phyloP scores from a whole-genome alignment of 371 early-diverging fungal species.

The Actinomucor elegans region DNA sequence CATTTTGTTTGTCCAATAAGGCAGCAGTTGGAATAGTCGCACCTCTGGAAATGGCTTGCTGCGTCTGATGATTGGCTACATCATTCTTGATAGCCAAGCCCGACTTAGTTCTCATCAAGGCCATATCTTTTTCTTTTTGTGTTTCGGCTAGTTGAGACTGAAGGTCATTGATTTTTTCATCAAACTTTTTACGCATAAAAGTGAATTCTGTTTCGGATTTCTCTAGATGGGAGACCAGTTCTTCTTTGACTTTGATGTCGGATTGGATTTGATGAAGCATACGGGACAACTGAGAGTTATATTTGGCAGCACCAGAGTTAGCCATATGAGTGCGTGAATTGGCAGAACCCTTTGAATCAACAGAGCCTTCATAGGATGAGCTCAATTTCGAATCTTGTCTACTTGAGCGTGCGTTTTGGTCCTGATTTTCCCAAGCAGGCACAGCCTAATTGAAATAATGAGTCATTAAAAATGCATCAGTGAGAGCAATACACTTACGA shows the following conservation, averaged over 20 bases:
- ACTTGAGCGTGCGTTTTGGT: background rate
- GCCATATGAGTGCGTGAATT: background rate
- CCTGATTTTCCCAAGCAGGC: constrained; percentile 28
- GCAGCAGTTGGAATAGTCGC: background rate
- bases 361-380: background rate
- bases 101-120: constrained; percentile 36
- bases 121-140: constrained; percentile 71
- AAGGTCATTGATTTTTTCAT: constrained; percentile 62
- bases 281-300: constrained; percentile 35
- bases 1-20: background rate
- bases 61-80: background rate
- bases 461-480: background rate
- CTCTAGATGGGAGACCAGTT: constrained; percentile 59
- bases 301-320: background rate
- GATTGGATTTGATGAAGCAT: constrained; percentile 70
- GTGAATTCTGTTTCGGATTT: constrained; percentile 56
- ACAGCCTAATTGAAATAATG: constrained; percentile 22
- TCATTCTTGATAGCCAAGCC: constrained; percentile 21
- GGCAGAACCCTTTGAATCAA: background rate
- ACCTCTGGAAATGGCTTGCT: no score
- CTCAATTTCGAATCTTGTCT: background rate
- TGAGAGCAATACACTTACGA: constrained; percentile 19
- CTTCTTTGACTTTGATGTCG: constrained; percentile 71
- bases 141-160: constrained; percentile 58
- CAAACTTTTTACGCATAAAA: constrained; percentile 69